Percentiles rank a stretch among this genome's conserved stretches.
These are phyloP conservation scores for Geotrichum restrictum DNA, from an alignment of 1,139 yeast genomes.

Conservation along the genomic window DNA sequence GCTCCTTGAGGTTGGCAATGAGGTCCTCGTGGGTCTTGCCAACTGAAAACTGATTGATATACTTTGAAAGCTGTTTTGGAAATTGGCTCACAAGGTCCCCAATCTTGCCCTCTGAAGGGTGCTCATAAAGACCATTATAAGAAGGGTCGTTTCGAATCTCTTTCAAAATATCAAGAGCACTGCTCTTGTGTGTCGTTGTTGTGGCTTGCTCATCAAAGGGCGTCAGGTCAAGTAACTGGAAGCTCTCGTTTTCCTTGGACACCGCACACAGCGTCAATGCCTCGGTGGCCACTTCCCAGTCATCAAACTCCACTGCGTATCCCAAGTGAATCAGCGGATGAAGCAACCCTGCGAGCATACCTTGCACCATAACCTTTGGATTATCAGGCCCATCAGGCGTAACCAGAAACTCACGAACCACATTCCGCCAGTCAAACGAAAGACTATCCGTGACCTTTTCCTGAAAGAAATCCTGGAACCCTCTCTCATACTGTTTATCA, in stretches of 20 bases:
- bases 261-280: conserved; percentile 29
- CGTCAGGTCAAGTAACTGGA: conserved; percentile 2
- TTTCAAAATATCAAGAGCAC: background rate
- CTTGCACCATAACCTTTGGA: conserved; percentile 23
- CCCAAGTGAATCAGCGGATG: conserved; percentile 39
- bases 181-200: background rate
- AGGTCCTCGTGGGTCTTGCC: conserved; percentile 9
- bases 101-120: conserved; percentile 1
- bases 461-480: conserved; percentile 34
- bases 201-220: conserved; percentile 18
- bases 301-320: conserved; percentile 36
- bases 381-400: conserved; percentile 14
- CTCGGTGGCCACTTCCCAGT: conserved; percentile 34
- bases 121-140: conserved; percentile 23
- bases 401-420: conserved; percentile 25
- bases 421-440: conserved; percentile 32
- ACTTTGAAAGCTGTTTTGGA: conserved; percentile 1
- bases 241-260: conserved; percentile 9
- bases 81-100: background rate
- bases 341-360: conserved; percentile 30
- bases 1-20: conserved; percentile 18
- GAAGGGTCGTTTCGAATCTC: conserved; percentile 25
- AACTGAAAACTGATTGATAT: conserved; percentile 3
- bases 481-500: conserved; percentile 32
- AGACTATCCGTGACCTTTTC: conserved; percentile 32